phyloP scores from a whole-genome alignment of 257 asterid genomes.

The Petrea volubilis region DNA sequence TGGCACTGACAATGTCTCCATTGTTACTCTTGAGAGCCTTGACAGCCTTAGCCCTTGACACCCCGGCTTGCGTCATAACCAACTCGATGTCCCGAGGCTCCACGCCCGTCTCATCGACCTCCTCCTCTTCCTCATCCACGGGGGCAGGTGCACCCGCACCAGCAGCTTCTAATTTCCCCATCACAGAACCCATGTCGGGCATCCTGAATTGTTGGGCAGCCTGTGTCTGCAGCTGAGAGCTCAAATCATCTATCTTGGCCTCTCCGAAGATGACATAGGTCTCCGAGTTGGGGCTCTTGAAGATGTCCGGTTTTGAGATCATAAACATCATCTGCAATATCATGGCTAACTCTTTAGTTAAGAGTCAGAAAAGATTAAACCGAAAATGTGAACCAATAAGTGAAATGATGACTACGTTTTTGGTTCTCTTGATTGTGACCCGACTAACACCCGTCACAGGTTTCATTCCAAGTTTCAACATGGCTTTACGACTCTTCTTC shows the following conservation, averaged over 20 bases:
- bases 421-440: slow-evolving; percentile 34
- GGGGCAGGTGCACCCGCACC: slow-evolving; percentile 5
- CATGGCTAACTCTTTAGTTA: not conserved
- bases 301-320: slow-evolving; percentile 38
- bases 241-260: slow-evolving; percentile 39
- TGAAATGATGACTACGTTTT: slow-evolving; percentile 15
- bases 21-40: slow-evolving; percentile 34
- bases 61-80: slow-evolving; percentile 44
- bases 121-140: slow-evolving; percentile 36
- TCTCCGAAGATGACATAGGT: slow-evolving; percentile 37
- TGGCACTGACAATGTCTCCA: slow-evolving; percentile 43
- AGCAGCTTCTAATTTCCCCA: slow-evolving; percentile 16
- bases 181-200: slow-evolving; percentile 27
- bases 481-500: slow-evolving; percentile 40
- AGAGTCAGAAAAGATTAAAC: not conserved
- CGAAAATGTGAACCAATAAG: not conserved
- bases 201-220: slow-evolving; percentile 38
- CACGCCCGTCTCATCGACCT: slow-evolving; percentile 33
- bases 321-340: slow-evolving; percentile 30
- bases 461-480: slow-evolving; percentile 42
- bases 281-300: slow-evolving; percentile 41
- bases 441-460: slow-evolving; percentile 28
- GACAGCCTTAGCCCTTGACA: slow-evolving; percentile 34
- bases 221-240: slow-evolving; percentile 37
- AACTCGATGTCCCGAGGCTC: slow-evolving; percentile 40